Conservation (phyloP, 1,284 basidiomycete genomes). For the Apiotrichum akiyoshidainum region DNA sequence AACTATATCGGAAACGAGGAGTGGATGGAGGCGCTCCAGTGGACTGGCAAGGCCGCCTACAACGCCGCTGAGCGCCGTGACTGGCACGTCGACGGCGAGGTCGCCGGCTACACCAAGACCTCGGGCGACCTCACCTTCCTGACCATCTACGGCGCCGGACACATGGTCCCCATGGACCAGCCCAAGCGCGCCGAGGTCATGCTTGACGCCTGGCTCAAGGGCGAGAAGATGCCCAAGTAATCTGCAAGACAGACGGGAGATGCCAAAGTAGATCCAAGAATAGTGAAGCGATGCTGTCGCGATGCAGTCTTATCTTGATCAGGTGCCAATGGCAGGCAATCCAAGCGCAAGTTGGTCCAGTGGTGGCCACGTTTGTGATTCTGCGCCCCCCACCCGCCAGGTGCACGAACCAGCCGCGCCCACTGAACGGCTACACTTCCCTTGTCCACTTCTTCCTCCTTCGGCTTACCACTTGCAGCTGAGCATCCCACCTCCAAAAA, state of each 20-base stretch:
- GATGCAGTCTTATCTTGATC: too few species aligned
- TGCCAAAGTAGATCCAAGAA: too few species aligned
- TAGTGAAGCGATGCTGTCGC: too few species aligned
- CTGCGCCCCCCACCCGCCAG: too few species aligned
- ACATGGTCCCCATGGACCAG: slow-evolving; percentile 53
- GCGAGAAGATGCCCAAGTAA: not conserved
- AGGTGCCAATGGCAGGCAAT: too few species aligned
- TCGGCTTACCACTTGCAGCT: too few species aligned
- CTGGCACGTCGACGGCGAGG: slow-evolving; percentile 54
- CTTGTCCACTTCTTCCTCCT: too few species aligned
- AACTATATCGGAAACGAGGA: slow-evolving; percentile 66
- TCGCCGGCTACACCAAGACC: slow-evolving; percentile 59
- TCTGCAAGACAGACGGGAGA: not conserved
- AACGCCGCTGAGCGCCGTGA: slow-evolving; percentile 49
- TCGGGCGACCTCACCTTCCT: slow-evolving; percentile 58
- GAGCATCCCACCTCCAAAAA: too few species aligned
- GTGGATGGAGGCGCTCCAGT: slow-evolving; percentile 62
- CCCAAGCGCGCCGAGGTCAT: slow-evolving; percentile 48
- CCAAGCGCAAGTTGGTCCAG: too few species aligned
- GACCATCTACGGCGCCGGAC: slow-evolving; percentile 44
- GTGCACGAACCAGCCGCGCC: too few species aligned
- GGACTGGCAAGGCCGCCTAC: slow-evolving; percentile 61
- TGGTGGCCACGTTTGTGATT: too few species aligned
- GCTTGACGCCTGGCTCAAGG: slow-evolving; percentile 47
- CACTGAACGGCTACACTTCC: too few species aligned